phyloP scores from a whole-genome alignment of 257 asterid genomes.

The Nyctanthes arbortristis region DNA sequence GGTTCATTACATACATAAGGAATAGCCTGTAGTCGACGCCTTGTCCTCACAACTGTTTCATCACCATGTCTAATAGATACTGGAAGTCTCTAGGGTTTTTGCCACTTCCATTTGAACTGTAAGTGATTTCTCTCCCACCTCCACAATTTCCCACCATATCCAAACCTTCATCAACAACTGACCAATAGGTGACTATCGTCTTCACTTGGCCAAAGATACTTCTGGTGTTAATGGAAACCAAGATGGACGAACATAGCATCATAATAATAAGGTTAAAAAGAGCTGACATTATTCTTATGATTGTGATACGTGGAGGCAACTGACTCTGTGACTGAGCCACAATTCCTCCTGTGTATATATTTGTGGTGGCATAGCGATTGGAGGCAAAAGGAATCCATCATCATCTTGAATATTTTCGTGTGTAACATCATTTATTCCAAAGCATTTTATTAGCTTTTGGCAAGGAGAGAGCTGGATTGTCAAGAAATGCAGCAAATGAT shows the following conservation, averaged over 20 bases:
- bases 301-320: conserved; percentile 76
- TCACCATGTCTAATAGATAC: conserved; percentile 92
- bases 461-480: no score
- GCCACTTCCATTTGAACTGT: conserved; percentile 99
- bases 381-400: conserved; percentile 86
- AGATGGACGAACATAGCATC: no score
- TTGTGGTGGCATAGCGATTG: conserved; percentile 88
- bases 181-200: conserved; percentile 94
- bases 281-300: conserved; percentile 59
- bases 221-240: no score
- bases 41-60: conserved; percentile 83
- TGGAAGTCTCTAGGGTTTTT: conserved; percentile 97
- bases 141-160: conserved; percentile 97
- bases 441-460: no score
- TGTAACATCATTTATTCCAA: no score
- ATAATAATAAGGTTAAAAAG: no score
- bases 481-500: no score
- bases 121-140: conserved; percentile 97
- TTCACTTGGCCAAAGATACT: conserved; percentile 35
- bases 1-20: conserved; percentile 56
- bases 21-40: conserved; percentile 81
- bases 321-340: conserved; percentile 73
- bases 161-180: conserved; percentile 89
- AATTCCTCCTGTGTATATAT: conserved; percentile 90
- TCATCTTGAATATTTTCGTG: no score